Percentiles rank a stretch among this genome's conserved stretches.
Conservation (phyloP, 352 stramenopile genomes). For the Pythium plurisporium region DNA sequence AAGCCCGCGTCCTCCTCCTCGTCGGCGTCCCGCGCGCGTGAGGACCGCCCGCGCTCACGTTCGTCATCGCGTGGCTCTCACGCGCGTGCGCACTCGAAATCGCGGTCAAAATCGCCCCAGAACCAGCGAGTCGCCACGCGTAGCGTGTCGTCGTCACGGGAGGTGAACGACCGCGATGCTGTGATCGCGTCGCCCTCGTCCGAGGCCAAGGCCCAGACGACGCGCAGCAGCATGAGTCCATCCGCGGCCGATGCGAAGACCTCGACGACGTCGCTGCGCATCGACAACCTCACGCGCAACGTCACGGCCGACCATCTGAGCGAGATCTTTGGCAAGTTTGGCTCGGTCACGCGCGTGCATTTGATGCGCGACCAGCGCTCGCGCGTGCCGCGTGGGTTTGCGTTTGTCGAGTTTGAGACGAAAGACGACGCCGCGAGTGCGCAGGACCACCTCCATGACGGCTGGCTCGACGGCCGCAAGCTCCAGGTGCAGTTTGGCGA, state of each 20-base stretch:
- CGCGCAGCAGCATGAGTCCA: constrained; percentile 7
- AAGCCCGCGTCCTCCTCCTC: too few species aligned
- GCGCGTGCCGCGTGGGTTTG: constrained; percentile 30
- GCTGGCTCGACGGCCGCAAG: constrained; percentile 79
- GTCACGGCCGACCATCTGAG: constrained; percentile 75
- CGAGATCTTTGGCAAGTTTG: constrained; percentile 89
- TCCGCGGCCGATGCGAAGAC: constrained; percentile 6
- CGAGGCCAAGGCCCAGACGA: neutral
- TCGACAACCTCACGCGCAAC: constrained; percentile 84
- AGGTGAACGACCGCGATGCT: neutral
- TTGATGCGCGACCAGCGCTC: constrained; percentile 31
- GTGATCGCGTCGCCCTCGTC: neutral
- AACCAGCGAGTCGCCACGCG: neutral
- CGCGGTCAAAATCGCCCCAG: neutral
- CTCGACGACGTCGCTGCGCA: constrained; percentile 32
- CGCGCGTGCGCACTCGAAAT: neutral
- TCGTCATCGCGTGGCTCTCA: neutral
- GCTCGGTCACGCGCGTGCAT: constrained; percentile 48
- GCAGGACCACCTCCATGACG: constrained; percentile 77
- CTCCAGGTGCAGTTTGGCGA: constrained; percentile 43
- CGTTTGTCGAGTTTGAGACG: constrained; percentile 54
- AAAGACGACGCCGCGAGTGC: constrained; percentile 50
- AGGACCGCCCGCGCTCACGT: too few species aligned
- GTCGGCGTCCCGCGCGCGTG: neutral
- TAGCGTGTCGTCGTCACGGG: neutral